A percentile compares a stretch with the other conserved stretches of the same genome.
These are phyloP conservation scores for Podaxis sp. DNA, from an alignment of 768 basidiomycete species.

Conservation along the genomic window DNA sequence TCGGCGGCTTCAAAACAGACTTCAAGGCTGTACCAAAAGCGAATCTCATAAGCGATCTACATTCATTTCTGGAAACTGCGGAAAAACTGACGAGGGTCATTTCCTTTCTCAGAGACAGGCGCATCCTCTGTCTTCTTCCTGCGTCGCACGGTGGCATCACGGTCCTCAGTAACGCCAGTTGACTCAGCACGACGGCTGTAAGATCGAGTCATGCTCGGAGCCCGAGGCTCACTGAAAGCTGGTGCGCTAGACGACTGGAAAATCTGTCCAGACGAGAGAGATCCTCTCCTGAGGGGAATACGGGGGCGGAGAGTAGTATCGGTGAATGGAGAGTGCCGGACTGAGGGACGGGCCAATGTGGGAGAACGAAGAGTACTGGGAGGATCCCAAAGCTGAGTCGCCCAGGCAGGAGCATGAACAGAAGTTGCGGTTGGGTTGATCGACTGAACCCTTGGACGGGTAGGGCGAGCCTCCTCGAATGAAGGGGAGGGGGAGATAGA, in stretches of 20 bases:
- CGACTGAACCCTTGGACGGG: slow-evolving; percentile 47
- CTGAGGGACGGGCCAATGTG: slow-evolving; percentile 40
- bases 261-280: slow-evolving; percentile 48
- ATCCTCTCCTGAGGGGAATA: slow-evolving; percentile 41
- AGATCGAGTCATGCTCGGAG: slow-evolving; percentile 48
- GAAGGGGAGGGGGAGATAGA: slow-evolving; percentile 58
- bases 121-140: slow-evolving; percentile 48
- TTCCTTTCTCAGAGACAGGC: slow-evolving; percentile 31
- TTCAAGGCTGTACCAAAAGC: slow-evolving; percentile 51
- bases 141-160: slow-evolving; percentile 72
- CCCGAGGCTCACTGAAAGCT: slow-evolving; percentile 45
- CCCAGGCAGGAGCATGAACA: slow-evolving; percentile 61
- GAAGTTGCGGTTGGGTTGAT: slow-evolving; percentile 63
- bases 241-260: slow-evolving; percentile 78
- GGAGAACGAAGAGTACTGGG: slow-evolving; percentile 42
- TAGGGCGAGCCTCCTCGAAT: slow-evolving; percentile 43
- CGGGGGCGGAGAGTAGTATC: slow-evolving; percentile 40
- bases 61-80: slow-evolving; percentile 8
- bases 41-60: slow-evolving; percentile 16
- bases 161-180: slow-evolving; percentile 44
- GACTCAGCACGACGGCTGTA: slow-evolving; percentile 73
- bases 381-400: slow-evolving; percentile 59
- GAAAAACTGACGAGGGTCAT: slow-evolving; percentile 45
- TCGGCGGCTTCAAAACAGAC: slow-evolving; percentile 82
- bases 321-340: slow-evolving; percentile 47